Base-by-base conservation (phyloP, 169 alveolate species). In the Eimeria praecox region DNA sequence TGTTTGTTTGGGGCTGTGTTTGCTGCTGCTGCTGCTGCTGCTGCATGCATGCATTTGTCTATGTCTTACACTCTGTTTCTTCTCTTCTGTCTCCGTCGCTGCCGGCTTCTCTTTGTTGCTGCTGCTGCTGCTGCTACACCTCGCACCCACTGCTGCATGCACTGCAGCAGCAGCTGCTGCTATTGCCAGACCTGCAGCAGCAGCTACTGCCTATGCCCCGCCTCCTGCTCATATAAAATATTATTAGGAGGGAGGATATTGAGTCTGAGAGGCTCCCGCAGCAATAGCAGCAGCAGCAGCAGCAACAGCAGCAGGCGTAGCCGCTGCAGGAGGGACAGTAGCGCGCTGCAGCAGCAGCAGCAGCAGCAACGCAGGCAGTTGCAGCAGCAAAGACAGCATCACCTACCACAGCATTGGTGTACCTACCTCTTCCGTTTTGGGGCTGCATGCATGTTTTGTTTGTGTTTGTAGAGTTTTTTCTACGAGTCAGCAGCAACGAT, bases 401-500 rank as follows among this genome's bases (percentile, higher is more conserved):
- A 42, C 66, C 35, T 77, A 64, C 64, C 18, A 64, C 35, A 24
- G 71, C 71, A 62, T 24, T 16, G 64, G 18, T 54, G 22, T 54
- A 54, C 18, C 64, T 27, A 4, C 24, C 5, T 35, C 30, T 30
- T 30, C 10, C 27, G 35, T 38, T n/a, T 9, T 49, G 8, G n/a
- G 40, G 40, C 42, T 69, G 78, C 78, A 9, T n/a, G n/a, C n/a
- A n/a, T n/a, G n/a, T 2, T 30, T 20, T 64, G 33, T 30, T 18
- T 73, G 82, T 46, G 30, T 20, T 4, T 64, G 56, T 85, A 94
- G 96, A 40, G 49, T 94, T 94, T 71, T 85, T 77, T 35, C 87
- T 94, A 3, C 95, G 96, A 3, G 94, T 94, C 46, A 86, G 95
- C 86, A 86, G 96, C 89, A 82, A 92, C 18, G 96, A 94, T 38